Evolutionary conservation across 2,329 filamentous ascomycete species (phyloP).

Genomic region (Stachybotrys elegans): DNA sequence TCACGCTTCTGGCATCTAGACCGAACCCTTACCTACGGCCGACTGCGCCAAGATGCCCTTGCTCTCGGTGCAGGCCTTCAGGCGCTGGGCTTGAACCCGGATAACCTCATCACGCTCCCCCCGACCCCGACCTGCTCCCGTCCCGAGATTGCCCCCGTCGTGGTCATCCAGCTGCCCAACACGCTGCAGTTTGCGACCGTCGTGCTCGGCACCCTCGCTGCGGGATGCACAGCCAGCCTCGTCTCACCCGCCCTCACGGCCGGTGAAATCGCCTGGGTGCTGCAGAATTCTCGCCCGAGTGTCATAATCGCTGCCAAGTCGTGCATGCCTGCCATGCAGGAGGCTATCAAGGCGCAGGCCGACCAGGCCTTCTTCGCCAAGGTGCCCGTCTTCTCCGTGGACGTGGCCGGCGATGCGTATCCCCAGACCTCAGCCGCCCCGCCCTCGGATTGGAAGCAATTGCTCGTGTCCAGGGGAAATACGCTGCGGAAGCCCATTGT

Average conservation of each 20-base stretch:
- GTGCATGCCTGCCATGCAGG: slow-evolving; percentile 24
- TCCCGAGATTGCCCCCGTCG: slow-evolving; percentile 34
- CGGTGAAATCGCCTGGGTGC: slow-evolving; percentile 34
- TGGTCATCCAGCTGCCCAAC: slow-evolving; percentile 37
- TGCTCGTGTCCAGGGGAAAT: slow-evolving; percentile 44
- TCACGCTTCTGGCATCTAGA: no score
- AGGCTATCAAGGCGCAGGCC: slow-evolving; percentile 26
- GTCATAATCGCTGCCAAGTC: slow-evolving; percentile 30
- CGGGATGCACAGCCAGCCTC: slow-evolving; percentile 34
- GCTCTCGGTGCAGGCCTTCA: slow-evolving; percentile 29
- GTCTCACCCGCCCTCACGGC: slow-evolving; percentile 33
- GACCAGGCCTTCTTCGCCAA: slow-evolving; percentile 24
- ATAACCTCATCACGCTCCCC: slow-evolving; percentile 26
- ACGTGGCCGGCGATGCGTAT: slow-evolving; percentile 27
- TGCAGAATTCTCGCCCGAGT: slow-evolving; percentile 32
- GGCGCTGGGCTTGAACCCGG: slow-evolving; percentile 28
- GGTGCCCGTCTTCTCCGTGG: slow-evolving; percentile 57
- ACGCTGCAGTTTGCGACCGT: slow-evolving; percentile 31
- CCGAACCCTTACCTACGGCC: slow-evolving; percentile 28
- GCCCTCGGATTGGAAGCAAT: slow-evolving; percentile 50
- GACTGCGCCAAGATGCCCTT: slow-evolving; percentile 27
- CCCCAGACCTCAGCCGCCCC: slow-evolving; percentile 13
- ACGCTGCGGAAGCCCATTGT: slow-evolving; percentile 39
- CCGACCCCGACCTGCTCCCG: slow-evolving; percentile 31
- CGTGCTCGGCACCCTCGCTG: slow-evolving; percentile 30